phyloP scores from a whole-genome alignment of 192 early-diverging fungal genomes.

The Entomortierella beljakovae region DNA sequence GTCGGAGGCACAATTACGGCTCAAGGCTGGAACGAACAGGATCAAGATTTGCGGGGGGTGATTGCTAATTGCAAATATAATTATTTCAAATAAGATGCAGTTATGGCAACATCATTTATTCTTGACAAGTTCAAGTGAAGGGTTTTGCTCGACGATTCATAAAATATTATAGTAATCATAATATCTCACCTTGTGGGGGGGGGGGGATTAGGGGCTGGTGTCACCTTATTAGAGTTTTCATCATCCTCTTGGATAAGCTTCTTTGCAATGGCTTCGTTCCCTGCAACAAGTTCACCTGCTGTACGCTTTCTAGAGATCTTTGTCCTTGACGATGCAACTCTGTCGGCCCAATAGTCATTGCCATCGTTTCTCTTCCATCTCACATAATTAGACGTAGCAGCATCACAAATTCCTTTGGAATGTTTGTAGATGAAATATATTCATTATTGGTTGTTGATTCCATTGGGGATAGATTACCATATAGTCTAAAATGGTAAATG shows the following conservation, averaged over 20 bases:
- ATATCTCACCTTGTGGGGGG: background rate
- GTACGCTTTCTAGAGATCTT: background rate
- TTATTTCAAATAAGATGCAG: too few relatives aligned
- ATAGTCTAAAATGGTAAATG: too few relatives aligned
- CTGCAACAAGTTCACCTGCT: slow-evolving; percentile 2
- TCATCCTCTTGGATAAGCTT: background rate
- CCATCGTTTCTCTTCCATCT: background rate
- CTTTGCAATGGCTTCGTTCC: background rate
- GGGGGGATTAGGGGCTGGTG: background rate
- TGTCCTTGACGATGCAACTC: background rate
- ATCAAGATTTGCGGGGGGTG: too few relatives aligned
- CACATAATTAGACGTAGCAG: background rate
- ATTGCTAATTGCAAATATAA: too few relatives aligned
- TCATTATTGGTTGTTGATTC: background rate
- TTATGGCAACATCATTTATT: too few relatives aligned
- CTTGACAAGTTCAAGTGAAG: too few relatives aligned
- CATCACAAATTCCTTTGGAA: background rate
- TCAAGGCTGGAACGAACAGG: too few relatives aligned
- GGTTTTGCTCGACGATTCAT: too few relatives aligned
- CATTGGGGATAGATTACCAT: too few relatives aligned
- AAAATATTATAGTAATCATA: too few relatives aligned
- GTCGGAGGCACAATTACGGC: too few relatives aligned
- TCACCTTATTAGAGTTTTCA: background rate
- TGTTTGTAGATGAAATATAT: background rate
- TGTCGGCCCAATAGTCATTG: background rate